Conservation (phyloP, 2,329 filamentous ascomycete species). For the Penicillium sp. region DNA sequence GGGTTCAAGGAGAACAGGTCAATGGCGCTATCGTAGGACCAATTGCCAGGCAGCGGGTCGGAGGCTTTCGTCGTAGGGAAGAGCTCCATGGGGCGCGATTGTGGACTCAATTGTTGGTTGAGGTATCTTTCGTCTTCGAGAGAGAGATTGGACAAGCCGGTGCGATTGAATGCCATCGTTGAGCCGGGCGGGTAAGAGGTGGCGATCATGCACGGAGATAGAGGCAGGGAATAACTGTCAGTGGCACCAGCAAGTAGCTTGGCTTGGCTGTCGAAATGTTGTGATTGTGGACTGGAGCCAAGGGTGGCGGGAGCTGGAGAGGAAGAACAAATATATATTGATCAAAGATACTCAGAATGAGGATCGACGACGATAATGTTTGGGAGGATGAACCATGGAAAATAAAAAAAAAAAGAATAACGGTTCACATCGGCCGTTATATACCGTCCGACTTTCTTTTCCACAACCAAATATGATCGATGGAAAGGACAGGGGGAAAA, state of each 20-base stretch:
- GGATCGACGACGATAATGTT: background rate
- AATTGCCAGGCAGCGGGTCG: conserved; percentile 42
- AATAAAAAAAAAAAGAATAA: background rate
- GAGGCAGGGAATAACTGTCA: conserved; percentile 4
- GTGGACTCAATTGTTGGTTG: conserved; percentile 28
- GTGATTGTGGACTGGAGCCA: background rate
- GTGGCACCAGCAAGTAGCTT: background rate
- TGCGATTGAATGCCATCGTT: conserved; percentile 26
- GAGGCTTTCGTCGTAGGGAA: conserved; percentile 37
- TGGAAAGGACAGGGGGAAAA: conserved; percentile 6
- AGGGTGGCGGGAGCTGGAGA: background rate
- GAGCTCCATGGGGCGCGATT: conserved; percentile 28
- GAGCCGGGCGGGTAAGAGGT: background rate
- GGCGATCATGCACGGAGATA: conserved; percentile 2
- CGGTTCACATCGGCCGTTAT: background rate
- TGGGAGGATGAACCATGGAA: background rate
- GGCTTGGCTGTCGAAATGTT: background rate
- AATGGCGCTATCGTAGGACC: conserved; percentile 41
- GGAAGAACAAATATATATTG: background rate
- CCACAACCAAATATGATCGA: background rate
- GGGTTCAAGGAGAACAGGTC: conserved; percentile 41
- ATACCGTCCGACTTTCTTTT: background rate
- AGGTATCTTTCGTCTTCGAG: conserved; percentile 26
- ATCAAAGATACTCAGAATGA: background rate
- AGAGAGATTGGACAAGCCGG: conserved; percentile 22